Evolutionary conservation across 345 rosid genomes (phyloP).

Genomic region (Eutrema yunnanense): DNA sequence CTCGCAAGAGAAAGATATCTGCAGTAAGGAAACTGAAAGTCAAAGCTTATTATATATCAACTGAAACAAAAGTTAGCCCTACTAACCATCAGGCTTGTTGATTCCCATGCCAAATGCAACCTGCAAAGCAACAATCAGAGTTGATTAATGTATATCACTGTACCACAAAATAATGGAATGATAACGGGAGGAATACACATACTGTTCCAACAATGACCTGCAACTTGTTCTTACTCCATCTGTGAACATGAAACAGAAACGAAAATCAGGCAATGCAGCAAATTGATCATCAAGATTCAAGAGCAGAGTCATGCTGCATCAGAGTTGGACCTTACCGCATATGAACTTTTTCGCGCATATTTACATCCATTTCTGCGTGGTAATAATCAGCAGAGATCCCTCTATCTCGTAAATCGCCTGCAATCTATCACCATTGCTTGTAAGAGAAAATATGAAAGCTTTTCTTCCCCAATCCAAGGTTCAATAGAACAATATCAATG

Average conservation of each 20-base stretch:
- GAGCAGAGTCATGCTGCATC: not conserved
- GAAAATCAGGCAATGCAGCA: not conserved
- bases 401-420: constrained; percentile 61
- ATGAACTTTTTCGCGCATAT: constrained; percentile 85
- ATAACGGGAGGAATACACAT: constrained; percentile 28
- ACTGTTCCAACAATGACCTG: constrained; percentile 98
- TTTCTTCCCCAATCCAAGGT: not conserved
- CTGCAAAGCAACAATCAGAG: constrained; percentile 34
- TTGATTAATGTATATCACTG: constrained; percentile 1
- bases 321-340: constrained; percentile 37
- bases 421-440: constrained; percentile 55
- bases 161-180: not conserved
- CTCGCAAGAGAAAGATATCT: not conserved
- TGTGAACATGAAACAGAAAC: constrained; percentile 29
- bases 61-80: not conserved
- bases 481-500: not conserved
- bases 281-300: not conserved
- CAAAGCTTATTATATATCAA: too few relatives aligned
- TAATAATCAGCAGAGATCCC: constrained; percentile 81
- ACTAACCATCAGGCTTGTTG: constrained; percentile 98
- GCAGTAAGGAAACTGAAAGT: not conserved
- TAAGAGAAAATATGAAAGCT: constrained; percentile 5
- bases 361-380: constrained; percentile 93
- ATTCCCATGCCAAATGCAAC: constrained; percentile 99
- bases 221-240: constrained; percentile 94